These are phyloP conservation scores for Jamesozyma piceae DNA, from an alignment of 805 yeast genomes.

Conservation along the genomic window DNA sequence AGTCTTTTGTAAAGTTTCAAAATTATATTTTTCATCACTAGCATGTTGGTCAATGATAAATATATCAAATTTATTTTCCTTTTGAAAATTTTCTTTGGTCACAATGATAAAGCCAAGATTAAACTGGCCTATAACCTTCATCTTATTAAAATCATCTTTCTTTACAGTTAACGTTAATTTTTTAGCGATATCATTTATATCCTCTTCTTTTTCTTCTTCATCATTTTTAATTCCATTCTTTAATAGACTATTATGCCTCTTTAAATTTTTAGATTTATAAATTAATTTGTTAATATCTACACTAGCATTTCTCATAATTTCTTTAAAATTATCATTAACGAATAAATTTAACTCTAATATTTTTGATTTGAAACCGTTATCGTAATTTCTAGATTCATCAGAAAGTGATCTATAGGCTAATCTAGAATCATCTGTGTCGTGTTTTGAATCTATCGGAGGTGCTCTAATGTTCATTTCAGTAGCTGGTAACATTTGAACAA, in stretches of 20 bases:
- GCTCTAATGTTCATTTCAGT: conserved; percentile 15
- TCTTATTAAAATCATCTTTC: conserved; percentile 61
- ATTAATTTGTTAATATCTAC: not conserved
- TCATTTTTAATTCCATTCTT: conserved; percentile 4
- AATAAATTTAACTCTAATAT: not conserved
- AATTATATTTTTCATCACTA: conserved; percentile 89
- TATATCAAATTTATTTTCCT: conserved; percentile 39
- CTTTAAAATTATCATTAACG: conserved; percentile 3
- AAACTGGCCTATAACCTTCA: conserved; percentile 87
- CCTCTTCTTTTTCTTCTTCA: conserved; percentile 32
- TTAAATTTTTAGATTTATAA: not conserved
- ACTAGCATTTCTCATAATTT: not conserved
- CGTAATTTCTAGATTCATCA: not conserved
- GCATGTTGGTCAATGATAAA: conserved; percentile 97
- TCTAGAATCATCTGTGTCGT: too few species aligned
- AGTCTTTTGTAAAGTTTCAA: conserved; percentile 54
- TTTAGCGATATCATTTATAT: conserved; percentile 46
- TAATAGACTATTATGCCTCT: not conserved
- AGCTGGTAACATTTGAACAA: conserved; percentile 2
- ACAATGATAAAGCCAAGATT: conserved; percentile 91
- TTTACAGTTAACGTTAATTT: conserved; percentile 50
- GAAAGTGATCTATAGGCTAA: conserved; percentile 1
- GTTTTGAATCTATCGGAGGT: too few species aligned
- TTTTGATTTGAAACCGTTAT: not conserved
- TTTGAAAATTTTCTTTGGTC: conserved; percentile 32